These are phyloP conservation scores for Paramecium bursaria DNA, from an alignment of 73 alveolate genomes.

Conservation along the genomic window DNA sequence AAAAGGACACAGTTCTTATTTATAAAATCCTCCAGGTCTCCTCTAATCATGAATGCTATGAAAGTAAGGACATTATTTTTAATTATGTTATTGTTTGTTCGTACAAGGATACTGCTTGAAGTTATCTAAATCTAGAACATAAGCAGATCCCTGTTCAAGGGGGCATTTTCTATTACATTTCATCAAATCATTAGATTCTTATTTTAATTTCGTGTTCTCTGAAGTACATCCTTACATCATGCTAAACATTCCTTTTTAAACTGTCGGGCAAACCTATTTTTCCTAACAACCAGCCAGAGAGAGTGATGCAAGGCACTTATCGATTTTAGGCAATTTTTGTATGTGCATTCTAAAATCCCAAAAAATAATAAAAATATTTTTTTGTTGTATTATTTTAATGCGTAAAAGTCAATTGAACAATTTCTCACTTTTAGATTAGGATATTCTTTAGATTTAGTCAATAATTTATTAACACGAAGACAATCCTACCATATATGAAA, in stretches of 20 bases:
- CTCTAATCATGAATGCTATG: constrained; percentile 78
- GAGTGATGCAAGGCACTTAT: too few relatives aligned
- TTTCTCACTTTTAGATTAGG: too few relatives aligned
- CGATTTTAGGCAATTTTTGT: too few relatives aligned
- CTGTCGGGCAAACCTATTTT: background rate
- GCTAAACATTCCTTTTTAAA: constrained; percentile 50
- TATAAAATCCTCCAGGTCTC: constrained; percentile 70
- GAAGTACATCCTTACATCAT: constrained; percentile 10
- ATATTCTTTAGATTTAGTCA: too few relatives aligned
- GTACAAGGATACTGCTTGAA: constrained; percentile 82
- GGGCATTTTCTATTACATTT: constrained; percentile 11
- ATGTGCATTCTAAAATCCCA: too few relatives aligned
- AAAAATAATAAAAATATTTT: too few relatives aligned
- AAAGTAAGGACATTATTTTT: constrained; percentile 79
- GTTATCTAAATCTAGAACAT: constrained; percentile 71
- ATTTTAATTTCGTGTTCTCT: constrained; percentile 24
- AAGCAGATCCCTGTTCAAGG: constrained; percentile 15
- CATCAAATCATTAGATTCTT: background rate
- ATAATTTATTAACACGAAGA: too few relatives aligned
- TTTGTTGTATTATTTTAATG: too few relatives aligned
- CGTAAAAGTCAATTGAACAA: too few relatives aligned
- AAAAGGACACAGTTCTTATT: constrained; percentile 77
- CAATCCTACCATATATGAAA: constrained; percentile 29
- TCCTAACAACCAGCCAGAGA: constrained; percentile 25
- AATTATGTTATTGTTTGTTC: constrained; percentile 74